These are phyloP conservation scores for Trichoderma sp. DNA, from an alignment of 2,329 filamentous ascomycete species.

Conservation along the genomic window DNA sequence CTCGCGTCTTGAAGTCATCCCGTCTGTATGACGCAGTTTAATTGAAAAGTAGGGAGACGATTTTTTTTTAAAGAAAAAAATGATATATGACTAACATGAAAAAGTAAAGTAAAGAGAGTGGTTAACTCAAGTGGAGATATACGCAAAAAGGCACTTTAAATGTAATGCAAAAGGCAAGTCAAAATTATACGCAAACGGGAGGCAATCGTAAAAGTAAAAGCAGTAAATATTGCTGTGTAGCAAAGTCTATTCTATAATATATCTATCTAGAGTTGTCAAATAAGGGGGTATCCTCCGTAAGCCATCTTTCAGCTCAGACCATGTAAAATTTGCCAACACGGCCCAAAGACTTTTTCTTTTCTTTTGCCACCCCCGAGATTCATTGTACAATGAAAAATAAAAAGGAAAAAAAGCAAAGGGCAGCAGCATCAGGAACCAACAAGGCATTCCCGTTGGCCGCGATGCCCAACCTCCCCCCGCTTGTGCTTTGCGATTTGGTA, in stretches of 20 bases:
- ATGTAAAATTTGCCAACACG: constrained; percentile 33
- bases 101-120: not conserved
- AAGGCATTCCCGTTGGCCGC: constrained; percentile 5
- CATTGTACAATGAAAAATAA: constrained; percentile 25
- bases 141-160: not conserved
- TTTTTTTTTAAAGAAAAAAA: too few species aligned
- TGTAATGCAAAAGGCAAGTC: not conserved
- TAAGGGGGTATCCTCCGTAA: constrained; percentile 36
- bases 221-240: constrained; percentile 23
- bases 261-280: constrained; percentile 27
- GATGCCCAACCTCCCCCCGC: not conserved
- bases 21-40: not conserved
- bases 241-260: constrained; percentile 26
- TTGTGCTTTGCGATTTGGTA: not conserved
- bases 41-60: not conserved
- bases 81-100: not conserved
- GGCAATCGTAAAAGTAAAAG: not conserved
- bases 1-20: not conserved
- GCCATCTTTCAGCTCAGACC: constrained; percentile 41
- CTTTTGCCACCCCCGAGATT: constrained; percentile 8
- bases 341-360: constrained; percentile 31
- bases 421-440: constrained; percentile 11
- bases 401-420: constrained; percentile 9
- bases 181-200: not conserved
- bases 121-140: not conserved